These are phyloP conservation scores for Petunia axillaris DNA, from an alignment of 257 asterid species.

Conservation along the genomic window DNA sequence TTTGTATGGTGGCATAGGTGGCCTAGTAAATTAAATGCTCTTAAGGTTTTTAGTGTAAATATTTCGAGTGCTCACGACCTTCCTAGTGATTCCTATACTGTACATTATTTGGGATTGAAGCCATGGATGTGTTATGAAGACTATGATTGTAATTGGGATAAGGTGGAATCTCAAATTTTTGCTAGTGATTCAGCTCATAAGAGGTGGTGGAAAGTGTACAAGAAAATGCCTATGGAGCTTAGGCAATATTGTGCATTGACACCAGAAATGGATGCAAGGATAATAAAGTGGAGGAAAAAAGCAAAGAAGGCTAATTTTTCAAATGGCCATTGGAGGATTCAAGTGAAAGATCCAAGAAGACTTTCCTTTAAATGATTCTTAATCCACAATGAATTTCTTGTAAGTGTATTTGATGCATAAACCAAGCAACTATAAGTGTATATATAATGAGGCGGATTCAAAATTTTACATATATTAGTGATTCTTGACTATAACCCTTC, in stretches of 20 bases:
- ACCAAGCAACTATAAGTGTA: too few species aligned
- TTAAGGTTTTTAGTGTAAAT: conserved; percentile 43
- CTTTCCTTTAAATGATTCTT: neutral
- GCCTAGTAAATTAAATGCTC: conserved; percentile 48
- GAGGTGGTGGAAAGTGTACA: conserved; percentile 66
- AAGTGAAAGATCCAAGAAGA: conserved; percentile 54
- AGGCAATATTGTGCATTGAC: conserved; percentile 49
- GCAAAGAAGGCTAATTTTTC: conserved; percentile 47
- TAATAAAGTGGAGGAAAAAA: conserved; percentile 34
- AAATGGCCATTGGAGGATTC: conserved; percentile 66
- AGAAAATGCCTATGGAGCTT: conserved; percentile 53
- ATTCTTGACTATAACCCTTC: too few species aligned
- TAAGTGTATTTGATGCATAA: too few species aligned
- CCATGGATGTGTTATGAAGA: conserved; percentile 80
- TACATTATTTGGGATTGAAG: conserved; percentile 79
- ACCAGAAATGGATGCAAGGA: conserved; percentile 39
- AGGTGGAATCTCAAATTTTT: conserved; percentile 27
- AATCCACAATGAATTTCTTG: neutral
- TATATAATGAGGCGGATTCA: too few species aligned
- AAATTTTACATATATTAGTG: too few species aligned
- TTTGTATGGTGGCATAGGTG: conserved; percentile 84
- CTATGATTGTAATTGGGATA: conserved; percentile 85
- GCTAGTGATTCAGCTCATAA: conserved; percentile 69
- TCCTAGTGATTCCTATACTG: conserved; percentile 28
- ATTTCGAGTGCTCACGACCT: conserved; percentile 21